A percentile compares a stretch with the other conserved stretches of the same genome.
Conservation (phyloP, 441 rosid genomes). For the Populus hybrid region DNA sequence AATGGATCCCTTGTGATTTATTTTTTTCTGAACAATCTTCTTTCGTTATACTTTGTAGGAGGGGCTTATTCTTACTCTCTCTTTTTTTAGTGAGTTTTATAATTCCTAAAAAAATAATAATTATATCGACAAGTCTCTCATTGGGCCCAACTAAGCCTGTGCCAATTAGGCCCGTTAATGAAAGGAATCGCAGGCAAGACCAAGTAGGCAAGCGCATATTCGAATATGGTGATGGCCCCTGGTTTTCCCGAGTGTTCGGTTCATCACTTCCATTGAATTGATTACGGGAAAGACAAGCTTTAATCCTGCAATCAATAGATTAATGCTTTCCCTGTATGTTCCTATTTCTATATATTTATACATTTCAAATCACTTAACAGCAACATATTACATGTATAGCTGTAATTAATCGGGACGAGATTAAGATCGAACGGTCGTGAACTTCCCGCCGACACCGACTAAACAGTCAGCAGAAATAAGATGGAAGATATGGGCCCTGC, state of each 20-base stretch:
- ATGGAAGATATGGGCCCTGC: not conserved
- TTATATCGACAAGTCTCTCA: no score
- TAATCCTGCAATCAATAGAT: not conserved
- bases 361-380: not conserved
- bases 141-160: not conserved
- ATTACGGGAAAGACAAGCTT: not conserved
- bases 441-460: not conserved
- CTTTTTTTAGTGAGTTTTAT: no score
- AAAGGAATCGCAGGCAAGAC: not conserved
- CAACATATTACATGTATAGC: not conserved
- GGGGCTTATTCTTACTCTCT: no score
- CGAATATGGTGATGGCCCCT: no score
- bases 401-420: not conserved
- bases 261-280: no score
- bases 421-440: not conserved
- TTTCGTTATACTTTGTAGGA: no score
- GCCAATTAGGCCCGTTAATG: not conserved
- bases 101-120: no score
- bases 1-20: no score
- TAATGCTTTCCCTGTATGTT: not conserved
- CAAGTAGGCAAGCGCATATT: not conserved
- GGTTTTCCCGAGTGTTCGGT: no score
- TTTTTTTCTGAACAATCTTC: no score
- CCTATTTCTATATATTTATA: no score
- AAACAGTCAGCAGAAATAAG: not conserved